phyloP scores from a whole-genome alignment of 2,329 filamentous ascomycete species.

The Meredithiella fracta region DNA sequence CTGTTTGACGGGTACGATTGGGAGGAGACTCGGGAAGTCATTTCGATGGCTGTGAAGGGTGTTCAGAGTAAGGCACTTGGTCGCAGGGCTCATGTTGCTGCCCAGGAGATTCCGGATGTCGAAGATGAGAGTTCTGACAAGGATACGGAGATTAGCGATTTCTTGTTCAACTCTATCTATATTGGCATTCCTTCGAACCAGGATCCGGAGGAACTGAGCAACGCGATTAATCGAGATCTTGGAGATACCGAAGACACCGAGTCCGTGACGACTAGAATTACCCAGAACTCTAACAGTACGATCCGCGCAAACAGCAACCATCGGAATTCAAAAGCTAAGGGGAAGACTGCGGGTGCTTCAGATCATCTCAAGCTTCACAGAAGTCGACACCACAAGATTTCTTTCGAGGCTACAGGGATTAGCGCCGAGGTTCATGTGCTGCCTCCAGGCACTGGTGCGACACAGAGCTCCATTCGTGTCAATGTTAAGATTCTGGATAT shows the following conservation, averaged over 20 bases:
- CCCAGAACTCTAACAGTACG: constrained; percentile 45
- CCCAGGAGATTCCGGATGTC: constrained; percentile 6
- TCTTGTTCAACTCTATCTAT: constrained; percentile 96
- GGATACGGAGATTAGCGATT: constrained; percentile 79
- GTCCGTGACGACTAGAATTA: constrained; percentile 53
- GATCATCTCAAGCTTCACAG: constrained; percentile 59
- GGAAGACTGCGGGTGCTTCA: constrained; percentile 25
- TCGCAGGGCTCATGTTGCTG: constrained; percentile 27
- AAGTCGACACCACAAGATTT: constrained; percentile 86
- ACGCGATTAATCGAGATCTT: constrained; percentile 73
- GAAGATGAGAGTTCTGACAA: constrained; percentile 46
- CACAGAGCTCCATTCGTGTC: constrained; percentile 73
- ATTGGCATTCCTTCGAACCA: constrained; percentile 79
- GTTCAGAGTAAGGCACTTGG: constrained; percentile 66
- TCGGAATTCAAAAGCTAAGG: constrained; percentile 40
- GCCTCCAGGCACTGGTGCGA: constrained; percentile 59
- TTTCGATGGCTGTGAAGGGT: constrained; percentile 73
- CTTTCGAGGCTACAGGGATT: constrained; percentile 77
- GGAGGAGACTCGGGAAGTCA: constrained; percentile 70
- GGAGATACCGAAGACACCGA: constrained; percentile 86
- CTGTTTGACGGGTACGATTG: constrained; percentile 97
- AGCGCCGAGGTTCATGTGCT: constrained; percentile 70
- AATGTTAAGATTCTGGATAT: constrained; percentile 72
- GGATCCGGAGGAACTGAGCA: constrained; percentile 65
- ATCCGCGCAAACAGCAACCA: constrained; percentile 24